These are phyloP conservation scores for Salisapilia sapeloensis DNA, from an alignment of 352 stramenopile genomes.

Conservation along the genomic window DNA sequence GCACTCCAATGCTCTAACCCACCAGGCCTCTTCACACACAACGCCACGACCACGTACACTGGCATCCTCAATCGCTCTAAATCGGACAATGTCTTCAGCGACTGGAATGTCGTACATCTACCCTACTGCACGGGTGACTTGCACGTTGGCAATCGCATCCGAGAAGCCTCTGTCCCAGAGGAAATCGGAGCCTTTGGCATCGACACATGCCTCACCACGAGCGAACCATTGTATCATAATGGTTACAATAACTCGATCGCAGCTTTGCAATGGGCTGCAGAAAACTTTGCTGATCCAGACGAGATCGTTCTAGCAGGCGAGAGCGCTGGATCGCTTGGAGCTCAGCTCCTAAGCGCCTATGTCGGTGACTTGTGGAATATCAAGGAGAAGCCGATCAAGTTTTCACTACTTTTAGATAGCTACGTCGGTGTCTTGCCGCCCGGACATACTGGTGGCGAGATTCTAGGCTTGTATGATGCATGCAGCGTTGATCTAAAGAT, in stretches of 20 bases:
- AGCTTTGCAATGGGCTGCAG: slow-evolving; percentile 33
- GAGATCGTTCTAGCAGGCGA: slow-evolving; percentile 36
- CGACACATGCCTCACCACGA: slow-evolving; percentile 21
- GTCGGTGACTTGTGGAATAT: slow-evolving; percentile 41
- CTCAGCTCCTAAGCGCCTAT: slow-evolving; percentile 22
- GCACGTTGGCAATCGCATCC: slow-evolving; percentile 25
- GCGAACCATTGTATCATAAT: slow-evolving; percentile 28
- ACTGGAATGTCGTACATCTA: slow-evolving; percentile 61
- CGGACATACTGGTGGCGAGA: slow-evolving; percentile 17
- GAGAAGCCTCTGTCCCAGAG: slow-evolving; percentile 8
- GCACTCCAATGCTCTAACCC: slow-evolving; percentile 41
- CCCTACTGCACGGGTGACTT: slow-evolving; percentile 63
- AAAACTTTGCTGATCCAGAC: slow-evolving; percentile 40
- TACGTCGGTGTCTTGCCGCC: slow-evolving; percentile 44
- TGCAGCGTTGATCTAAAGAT: slow-evolving; percentile 32
- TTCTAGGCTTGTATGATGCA: slow-evolving; percentile 41
- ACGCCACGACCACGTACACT: slow-evolving; percentile 20
- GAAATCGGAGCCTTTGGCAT: slow-evolving; percentile 18
- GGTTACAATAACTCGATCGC: slow-evolving; percentile 49
- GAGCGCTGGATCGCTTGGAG: slow-evolving; percentile 30
- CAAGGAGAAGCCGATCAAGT: slow-evolving; percentile 27
- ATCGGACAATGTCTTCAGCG: slow-evolving; percentile 41
- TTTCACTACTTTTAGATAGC: slow-evolving; percentile 37
- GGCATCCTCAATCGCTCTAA: slow-evolving; percentile 45
- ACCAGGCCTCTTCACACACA: too few species aligned